Evolutionary conservation across 345 rosid species (phyloP), one percentile per base, ranked within the genome.

Genomic region (Alliaria petiolata): DNA sequence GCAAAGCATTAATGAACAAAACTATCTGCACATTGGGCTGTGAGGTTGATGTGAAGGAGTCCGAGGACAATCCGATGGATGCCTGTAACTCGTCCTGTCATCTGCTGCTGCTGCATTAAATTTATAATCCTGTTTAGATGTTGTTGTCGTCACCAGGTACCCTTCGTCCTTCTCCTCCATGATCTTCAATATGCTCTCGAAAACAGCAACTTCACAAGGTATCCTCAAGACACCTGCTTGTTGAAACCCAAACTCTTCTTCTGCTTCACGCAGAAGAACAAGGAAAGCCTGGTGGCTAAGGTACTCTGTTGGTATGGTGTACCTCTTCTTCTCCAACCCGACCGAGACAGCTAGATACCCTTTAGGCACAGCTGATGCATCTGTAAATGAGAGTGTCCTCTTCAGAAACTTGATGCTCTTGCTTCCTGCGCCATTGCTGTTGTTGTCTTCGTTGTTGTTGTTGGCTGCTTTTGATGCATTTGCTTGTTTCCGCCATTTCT

Each of bases 401-500:
- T 84, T 91, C 5, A 91, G 88, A 64, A 91, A 91, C 79, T 87
- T 87, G 81, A 89, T 81, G 74, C 88, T 47, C 60, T 80, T 81
- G 73, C 75, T 71, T 14, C 78, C 74, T 13, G 35, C 67, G 4
- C 67, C 53, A 57, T 5, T 72, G 59, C 25, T 65, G 19, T 9
- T 62, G 62, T 9, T 62, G 62, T 12, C 55, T 28, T 15, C 22
- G 59, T 43, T 65, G 67, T 42, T 64, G 45, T 26, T 52, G 47
- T 39, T 34, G 31, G 51, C 53, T 36, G 80, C 28, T 58, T 72
- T 79, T 20, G 93, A 71, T 58, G 85, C 59, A 67, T 71, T 82
- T 38, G 96, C 96, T 35, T 82, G 76, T 80, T 84, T 92, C 74
- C 88, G 81, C 98, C 98, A 92, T 74, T 92, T 92, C 91, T 83